Evolutionary conservation across 2,329 filamentous ascomycete genomes (phyloP), one percentile per base, ranked within the genome.

Genomic region (Colletotrichum endophyticum): DNA sequence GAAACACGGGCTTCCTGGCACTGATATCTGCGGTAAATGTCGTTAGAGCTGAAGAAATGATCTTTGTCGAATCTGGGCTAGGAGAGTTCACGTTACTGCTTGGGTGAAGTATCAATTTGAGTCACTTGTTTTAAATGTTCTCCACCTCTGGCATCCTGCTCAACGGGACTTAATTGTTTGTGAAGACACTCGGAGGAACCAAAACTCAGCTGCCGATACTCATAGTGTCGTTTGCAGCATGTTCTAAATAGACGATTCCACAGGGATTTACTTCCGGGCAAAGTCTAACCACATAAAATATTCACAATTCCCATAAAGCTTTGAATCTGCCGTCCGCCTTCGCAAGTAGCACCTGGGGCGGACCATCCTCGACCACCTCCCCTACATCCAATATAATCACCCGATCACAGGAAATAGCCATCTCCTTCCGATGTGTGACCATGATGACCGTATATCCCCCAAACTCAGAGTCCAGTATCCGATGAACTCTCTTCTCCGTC

Each of bases 401-500:
- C 19, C 57, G 5, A 62, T 62, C 57, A 62, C 57, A 62, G 6
- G 19, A n/a, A 3, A 8, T 62, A 28, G 28, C 63, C 63, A 66
- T 66, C 22, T 66, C 36, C 7, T 25, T 16, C 15, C 63, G 63
- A 49, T 49, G 63, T n/a, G 63, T 44, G 12, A 66, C 63, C 63
- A 66, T 49, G 13, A 66, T 8, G 3, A 66, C 36, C 15, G 63
- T 66, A n/a, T 22, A 66, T 8, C 1, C 63, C n/a, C 11, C 16
- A 64, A 64, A 66, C 16, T 30, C 36, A 1, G 27, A 8, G 8
- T 49, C 22, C 8, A 66, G 15, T 16, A 64, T 27, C 36, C 36
- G 12, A 30, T 12, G n/a, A 19, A 44, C 32, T 64, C 25, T 27
- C 30, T 6, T 27, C 30, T 64, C 83, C 9, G 83, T 84, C 6